These are phyloP conservation scores for Aspergillus sclerotioniger DNA, from an alignment of 495 filamentous ascomycete genomes.

Conservation along the genomic window DNA sequence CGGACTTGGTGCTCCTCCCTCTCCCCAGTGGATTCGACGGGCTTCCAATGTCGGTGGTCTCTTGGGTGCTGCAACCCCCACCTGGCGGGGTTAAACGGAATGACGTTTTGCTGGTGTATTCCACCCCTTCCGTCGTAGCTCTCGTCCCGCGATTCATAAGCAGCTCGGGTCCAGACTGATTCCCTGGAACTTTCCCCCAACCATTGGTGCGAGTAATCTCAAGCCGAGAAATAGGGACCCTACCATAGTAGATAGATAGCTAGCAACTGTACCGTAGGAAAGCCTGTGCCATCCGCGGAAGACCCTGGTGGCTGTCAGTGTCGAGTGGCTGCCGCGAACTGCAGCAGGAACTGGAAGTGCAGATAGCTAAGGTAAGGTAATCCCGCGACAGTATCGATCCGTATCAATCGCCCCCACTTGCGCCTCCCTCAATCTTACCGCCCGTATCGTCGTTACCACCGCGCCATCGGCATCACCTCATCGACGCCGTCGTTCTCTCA, in stretches of 20 bases:
- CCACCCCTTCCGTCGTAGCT: background rate
- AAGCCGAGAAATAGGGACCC: no score
- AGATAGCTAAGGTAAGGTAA: background rate
- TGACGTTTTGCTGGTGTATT: slow-evolving; percentile 24
- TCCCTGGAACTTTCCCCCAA: background rate
- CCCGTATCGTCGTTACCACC: background rate
- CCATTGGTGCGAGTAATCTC: no score
- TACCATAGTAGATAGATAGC: no score
- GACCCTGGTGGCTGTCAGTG: no score
- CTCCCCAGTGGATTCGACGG: slow-evolving; percentile 17
- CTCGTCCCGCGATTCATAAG: slow-evolving; percentile 25
- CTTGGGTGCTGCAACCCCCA: slow-evolving; percentile 13
- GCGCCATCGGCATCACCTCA: no score
- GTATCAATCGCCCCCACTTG: background rate
- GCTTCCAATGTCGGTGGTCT: slow-evolving; percentile 15
- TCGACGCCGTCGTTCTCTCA: no score
- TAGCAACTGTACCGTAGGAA: no score
- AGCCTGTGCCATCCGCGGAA: no score
- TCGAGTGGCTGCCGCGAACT: background rate
- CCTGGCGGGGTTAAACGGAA: slow-evolving; percentile 29
- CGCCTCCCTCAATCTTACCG: background rate
- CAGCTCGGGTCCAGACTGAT: slow-evolving; percentile 15
- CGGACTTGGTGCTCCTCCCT: background rate
- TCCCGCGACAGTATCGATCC: background rate
- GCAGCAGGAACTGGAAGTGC: background rate